These are phyloP conservation scores for Ascochyta viciae-villosae DNA, from an alignment of 2,329 filamentous ascomycete genomes.

Conservation along the genomic window DNA sequence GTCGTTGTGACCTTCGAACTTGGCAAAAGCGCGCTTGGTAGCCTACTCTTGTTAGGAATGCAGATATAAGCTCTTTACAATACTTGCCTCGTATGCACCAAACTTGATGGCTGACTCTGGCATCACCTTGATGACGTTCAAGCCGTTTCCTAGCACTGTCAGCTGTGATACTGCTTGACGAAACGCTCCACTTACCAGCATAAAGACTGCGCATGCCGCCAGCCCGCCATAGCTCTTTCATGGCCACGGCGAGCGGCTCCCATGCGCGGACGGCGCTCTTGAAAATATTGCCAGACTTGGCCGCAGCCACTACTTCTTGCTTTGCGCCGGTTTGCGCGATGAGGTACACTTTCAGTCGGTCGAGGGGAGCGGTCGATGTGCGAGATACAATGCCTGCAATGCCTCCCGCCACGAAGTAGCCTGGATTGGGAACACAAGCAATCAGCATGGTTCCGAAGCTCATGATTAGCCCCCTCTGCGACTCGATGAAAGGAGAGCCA, in stretches of 20 bases:
- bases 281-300: constrained; percentile 73
- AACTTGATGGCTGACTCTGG: constrained; percentile 99
- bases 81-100: constrained; percentile 82
- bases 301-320: constrained; percentile 67
- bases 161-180: background rate
- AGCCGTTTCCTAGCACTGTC: constrained; percentile 75
- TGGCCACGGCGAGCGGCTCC: constrained; percentile 74
- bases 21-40: constrained; percentile 84
- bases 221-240: constrained; percentile 80
- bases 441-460: constrained; percentile 59
- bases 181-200: constrained; percentile 69
- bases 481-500: constrained; percentile 35
- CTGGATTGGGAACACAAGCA: constrained; percentile 78
- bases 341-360: constrained; percentile 95
- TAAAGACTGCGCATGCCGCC: constrained; percentile 91
- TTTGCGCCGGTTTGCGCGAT: constrained; percentile 82
- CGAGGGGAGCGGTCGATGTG: constrained; percentile 93
- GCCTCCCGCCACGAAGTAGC: constrained; percentile 97
- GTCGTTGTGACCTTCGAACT: constrained; percentile 86
- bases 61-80: background rate
- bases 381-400: constrained; percentile 93
- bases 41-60: constrained; percentile 58
- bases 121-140: constrained; percentile 98
- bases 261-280: constrained; percentile 70
- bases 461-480: constrained; percentile 37